Evolutionary conservation across 257 asterid species (phyloP).

Genomic region (Solanum pinnatisectum): DNA sequence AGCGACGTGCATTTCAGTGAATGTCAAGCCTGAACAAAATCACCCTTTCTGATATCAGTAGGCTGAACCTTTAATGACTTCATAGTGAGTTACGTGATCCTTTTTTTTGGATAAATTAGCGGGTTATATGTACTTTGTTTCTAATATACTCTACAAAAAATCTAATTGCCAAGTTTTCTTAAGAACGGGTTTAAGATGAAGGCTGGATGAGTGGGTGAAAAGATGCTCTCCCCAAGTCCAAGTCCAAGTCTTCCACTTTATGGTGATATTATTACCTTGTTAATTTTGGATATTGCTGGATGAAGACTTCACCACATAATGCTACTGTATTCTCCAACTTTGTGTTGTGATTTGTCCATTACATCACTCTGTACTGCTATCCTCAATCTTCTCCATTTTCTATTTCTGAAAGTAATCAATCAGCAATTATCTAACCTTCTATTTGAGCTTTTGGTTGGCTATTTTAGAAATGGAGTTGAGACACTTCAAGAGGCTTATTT

Average conservation of each 20-base stretch:
- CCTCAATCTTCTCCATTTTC: not conserved
- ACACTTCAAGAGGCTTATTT: not conserved
- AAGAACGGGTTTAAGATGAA: not conserved
- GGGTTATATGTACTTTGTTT: not conserved
- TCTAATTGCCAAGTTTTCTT: not conserved
- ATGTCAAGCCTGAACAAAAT: not conserved
- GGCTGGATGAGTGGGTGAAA: not conserved
- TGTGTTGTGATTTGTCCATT: not conserved
- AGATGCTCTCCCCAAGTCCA: not conserved
- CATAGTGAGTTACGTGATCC: not conserved
- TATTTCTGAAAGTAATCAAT: not conserved
- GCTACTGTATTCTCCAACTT: not conserved
- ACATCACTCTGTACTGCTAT: not conserved
- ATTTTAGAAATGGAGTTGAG: not conserved
- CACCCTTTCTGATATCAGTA: not conserved
- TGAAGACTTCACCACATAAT: not conserved
- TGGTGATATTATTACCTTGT: not conserved
- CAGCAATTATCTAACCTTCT: not conserved
- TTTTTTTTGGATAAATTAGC: not conserved
- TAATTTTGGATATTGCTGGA: not conserved
- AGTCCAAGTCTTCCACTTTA: not conserved
- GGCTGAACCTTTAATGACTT: not conserved
- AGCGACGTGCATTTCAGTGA: not conserved
- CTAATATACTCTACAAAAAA: not conserved
- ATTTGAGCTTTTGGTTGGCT: not conserved